Conservation (phyloP, 1,284 basidiomycete species). For the Fomes fomentarius region DNA sequence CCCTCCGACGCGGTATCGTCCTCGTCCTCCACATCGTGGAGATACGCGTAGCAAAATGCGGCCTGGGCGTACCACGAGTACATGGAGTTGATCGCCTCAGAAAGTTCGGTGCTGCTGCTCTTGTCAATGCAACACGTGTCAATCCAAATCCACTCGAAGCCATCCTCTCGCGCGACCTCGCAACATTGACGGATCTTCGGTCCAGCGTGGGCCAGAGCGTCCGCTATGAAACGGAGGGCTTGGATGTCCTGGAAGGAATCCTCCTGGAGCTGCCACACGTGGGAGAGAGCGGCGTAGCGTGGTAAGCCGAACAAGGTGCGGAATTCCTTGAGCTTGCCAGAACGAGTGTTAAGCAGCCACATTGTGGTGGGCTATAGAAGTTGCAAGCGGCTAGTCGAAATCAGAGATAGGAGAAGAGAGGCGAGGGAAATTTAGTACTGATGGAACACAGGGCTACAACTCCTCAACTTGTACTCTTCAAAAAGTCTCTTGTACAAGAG, state of each 20-base stretch:
- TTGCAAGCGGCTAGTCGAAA: no score
- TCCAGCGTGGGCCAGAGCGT: background rate
- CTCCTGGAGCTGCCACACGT: background rate
- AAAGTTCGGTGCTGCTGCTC: background rate
- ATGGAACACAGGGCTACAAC: no score
- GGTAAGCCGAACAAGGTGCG: background rate
- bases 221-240: background rate
- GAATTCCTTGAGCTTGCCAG: background rate
- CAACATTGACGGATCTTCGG: background rate
- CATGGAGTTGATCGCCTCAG: no score
- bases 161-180: background rate
- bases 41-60: background rate
- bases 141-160: background rate
- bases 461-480: no score
- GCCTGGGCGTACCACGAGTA: background rate
- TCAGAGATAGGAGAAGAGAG: no score
- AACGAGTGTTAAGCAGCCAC: background rate
- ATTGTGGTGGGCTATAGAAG: no score
- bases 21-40: background rate
- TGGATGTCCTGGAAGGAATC: background rate
- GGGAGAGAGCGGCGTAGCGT: background rate
- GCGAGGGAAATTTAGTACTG: no score
- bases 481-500: no score
- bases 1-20: background rate
- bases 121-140: slow-evolving; percentile 1